Conservation (phyloP, 2,329 filamentous ascomycete genomes). For the Dothideomycetidae sp. region DNA sequence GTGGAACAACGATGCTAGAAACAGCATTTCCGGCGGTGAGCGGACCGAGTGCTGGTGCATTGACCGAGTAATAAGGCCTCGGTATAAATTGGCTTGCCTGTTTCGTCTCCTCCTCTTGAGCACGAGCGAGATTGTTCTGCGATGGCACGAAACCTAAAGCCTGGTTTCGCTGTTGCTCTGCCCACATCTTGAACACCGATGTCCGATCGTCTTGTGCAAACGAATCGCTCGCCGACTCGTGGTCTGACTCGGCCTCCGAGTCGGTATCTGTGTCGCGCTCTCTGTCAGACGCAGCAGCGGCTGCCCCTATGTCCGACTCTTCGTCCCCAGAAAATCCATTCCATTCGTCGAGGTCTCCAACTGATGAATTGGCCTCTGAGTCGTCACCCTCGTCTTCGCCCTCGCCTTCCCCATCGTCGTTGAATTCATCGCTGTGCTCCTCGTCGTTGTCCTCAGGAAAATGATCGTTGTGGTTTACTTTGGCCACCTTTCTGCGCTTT, state of each 20-base stretch:
- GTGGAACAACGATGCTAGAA: slow-evolving; percentile 57
- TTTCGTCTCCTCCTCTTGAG: slow-evolving; percentile 6
- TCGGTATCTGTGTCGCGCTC: slow-evolving; percentile 15
- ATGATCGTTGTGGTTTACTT: too few relatives aligned
- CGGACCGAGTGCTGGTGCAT: slow-evolving; percentile 5
- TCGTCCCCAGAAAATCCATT: slow-evolving; percentile 10
- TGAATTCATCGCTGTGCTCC: slow-evolving; percentile 2
- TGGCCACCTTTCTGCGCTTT: slow-evolving; percentile 39
- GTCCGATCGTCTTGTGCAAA: slow-evolving; percentile 18
- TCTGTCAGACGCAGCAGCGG: slow-evolving; percentile 1
- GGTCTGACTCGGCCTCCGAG: slow-evolving; percentile 18
- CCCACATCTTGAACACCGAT: slow-evolving; percentile 88
- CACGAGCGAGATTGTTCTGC: slow-evolving; percentile 25
- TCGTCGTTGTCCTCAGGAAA: slow-evolving; percentile 27
- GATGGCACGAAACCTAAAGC: slow-evolving; percentile 55
- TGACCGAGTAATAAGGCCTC: slow-evolving; percentile 5
- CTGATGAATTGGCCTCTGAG: slow-evolving; percentile 14
- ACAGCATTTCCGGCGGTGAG: slow-evolving; percentile 27
- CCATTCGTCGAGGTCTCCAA: slow-evolving; percentile 13
- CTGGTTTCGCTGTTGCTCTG: slow-evolving; percentile 70
- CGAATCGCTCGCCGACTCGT: slow-evolving; percentile 21
- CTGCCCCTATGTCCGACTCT: slow-evolving; percentile 10
- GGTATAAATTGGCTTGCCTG: slow-evolving; percentile 29
- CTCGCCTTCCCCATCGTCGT: slow-evolving; percentile 4
- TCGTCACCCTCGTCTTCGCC: slow-evolving; percentile 15